phyloP scores from a whole-genome alignment of 2,329 filamentous ascomycete genomes.

The Mollisia scopiformis region DNA sequence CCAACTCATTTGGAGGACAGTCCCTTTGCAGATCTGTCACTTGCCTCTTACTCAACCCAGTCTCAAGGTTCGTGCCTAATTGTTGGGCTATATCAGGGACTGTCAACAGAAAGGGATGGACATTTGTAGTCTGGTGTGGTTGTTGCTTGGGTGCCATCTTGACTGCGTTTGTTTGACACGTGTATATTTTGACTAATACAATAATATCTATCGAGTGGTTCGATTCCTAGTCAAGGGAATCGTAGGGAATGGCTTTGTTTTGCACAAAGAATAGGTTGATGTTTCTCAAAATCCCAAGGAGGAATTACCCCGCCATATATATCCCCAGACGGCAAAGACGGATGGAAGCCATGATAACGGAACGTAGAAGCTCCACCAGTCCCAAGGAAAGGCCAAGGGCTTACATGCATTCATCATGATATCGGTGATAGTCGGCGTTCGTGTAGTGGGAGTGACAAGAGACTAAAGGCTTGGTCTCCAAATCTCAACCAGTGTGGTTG shows the following conservation, averaged over 20 bases:
- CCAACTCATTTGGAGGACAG: slow-evolving; percentile 71
- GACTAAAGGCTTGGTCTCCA: slow-evolving; percentile 16
- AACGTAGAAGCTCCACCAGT: slow-evolving; percentile 2
- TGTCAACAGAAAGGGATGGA: slow-evolving; percentile 63
- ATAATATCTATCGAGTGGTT: slow-evolving; percentile 8
- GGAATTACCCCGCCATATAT: slow-evolving; percentile 13
- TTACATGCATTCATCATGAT: slow-evolving; percentile 6
- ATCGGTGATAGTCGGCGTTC: slow-evolving; percentile 1
- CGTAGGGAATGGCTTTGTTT: slow-evolving; percentile 30
- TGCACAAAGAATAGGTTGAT: slow-evolving; percentile 7
- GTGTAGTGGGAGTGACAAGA: slow-evolving; percentile 9
- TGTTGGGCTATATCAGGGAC: slow-evolving; percentile 64
- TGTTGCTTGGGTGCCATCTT: slow-evolving; percentile 26
- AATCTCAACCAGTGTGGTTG: not conserved
- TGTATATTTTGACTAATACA: not conserved
- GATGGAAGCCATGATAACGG: slow-evolving; percentile 7
- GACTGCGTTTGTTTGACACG: not conserved
- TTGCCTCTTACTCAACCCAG: slow-evolving; percentile 64
- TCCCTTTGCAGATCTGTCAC: slow-evolving; percentile 60
- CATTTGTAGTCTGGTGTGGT: slow-evolving; percentile 27
- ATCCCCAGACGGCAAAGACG: slow-evolving; percentile 8
- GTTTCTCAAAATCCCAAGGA: not conserved
- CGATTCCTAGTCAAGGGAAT: slow-evolving; percentile 38
- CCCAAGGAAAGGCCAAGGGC: slow-evolving; percentile 13
- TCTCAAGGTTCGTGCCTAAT: slow-evolving; percentile 66